Evolutionary conservation across 2,329 filamentous ascomycete species (phyloP).

Genomic region (Hypoxylon sp.): DNA sequence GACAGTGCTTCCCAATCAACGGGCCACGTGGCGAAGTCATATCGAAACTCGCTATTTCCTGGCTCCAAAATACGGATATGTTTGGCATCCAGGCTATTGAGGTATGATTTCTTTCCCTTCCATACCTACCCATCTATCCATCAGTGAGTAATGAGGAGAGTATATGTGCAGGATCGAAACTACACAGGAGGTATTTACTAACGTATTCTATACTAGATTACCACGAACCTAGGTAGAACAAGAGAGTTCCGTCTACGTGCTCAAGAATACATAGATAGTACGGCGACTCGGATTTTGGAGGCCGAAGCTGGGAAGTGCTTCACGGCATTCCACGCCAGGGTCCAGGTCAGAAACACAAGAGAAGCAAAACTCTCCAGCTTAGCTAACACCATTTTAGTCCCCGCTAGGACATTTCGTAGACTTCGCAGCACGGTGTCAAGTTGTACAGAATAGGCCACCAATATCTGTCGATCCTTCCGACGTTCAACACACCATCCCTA

Average conservation of each 20-base stretch:
- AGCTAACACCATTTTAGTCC: conserved; percentile 1
- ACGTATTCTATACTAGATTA: conserved; percentile 7
- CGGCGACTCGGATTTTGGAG: conserved; percentile 6
- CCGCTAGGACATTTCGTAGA: conserved; percentile 19
- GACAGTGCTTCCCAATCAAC: conserved; percentile 31
- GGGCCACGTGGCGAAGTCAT: conserved; percentile 33
- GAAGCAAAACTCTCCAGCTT: neutral
- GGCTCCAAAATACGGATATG: conserved; percentile 8
- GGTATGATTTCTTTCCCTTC: conserved; percentile 11
- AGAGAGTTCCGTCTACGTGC: conserved; percentile 18
- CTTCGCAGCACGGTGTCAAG: conserved; percentile 14
- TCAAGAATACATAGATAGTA: conserved; percentile 1
- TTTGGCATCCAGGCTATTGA: conserved; percentile 29
- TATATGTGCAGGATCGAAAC: neutral
- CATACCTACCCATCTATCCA: neutral
- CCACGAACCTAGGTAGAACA: conserved; percentile 24
- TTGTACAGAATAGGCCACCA: neutral
- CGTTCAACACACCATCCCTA: conserved; percentile 16
- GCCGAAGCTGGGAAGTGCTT: conserved; percentile 17
- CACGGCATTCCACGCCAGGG: conserved; percentile 24
- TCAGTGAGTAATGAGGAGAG: neutral
- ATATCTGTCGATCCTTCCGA: neutral
- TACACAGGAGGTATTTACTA: conserved; percentile 1
- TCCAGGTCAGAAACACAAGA: conserved; percentile 20
- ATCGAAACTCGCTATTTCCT: conserved; percentile 13